phyloP scores from a whole-genome alignment of 768 basidiomycete species.

The Mycena rosella region DNA sequence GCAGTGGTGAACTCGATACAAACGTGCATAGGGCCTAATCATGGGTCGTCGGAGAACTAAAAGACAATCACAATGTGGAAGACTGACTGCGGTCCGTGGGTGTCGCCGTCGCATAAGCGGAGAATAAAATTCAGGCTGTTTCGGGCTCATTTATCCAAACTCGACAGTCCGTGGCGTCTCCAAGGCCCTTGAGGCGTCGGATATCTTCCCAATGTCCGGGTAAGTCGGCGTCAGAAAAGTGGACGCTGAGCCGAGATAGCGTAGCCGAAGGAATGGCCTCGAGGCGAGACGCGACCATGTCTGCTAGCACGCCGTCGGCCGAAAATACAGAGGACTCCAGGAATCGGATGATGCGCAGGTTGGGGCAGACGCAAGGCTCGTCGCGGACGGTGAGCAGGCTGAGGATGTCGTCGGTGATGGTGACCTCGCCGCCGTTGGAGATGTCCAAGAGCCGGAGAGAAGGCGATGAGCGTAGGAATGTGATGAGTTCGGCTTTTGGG shows the following conservation, averaged over 20 bases:
- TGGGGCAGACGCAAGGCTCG: slow-evolving; percentile 18
- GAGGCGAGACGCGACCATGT: slow-evolving; percentile 28
- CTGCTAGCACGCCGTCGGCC: slow-evolving; percentile 22
- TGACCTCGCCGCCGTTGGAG: slow-evolving; percentile 15
- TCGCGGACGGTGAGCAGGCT: slow-evolving; percentile 13
- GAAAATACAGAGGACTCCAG: slow-evolving; percentile 27
- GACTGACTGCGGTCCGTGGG: background rate
- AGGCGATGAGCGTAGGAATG: slow-evolving; percentile 20
- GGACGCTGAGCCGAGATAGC: slow-evolving; percentile 20
- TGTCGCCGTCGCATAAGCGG: background rate
- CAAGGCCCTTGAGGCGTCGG: slow-evolving; percentile 16
- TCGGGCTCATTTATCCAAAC: slow-evolving; percentile 29
- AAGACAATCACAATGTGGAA: background rate
- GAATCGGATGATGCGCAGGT: slow-evolving; percentile 27
- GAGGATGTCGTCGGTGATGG: slow-evolving; percentile 21
- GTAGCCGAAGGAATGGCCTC: background rate
- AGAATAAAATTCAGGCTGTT: background rate
- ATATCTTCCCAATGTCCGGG: slow-evolving; percentile 14
- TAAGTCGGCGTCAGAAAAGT: slow-evolving; percentile 20
- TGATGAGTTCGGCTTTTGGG: slow-evolving; percentile 23
- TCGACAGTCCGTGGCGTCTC: background rate
- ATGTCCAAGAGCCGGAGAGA: slow-evolving; percentile 23
- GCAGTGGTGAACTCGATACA: background rate
- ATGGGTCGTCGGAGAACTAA: background rate
- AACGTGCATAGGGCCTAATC: background rate